A percentile compares a stretch with the other conserved stretches of the same genome.
Conservation (phyloP, 106 monocot genomes). For the Acanthochlamys bracteata region DNA sequence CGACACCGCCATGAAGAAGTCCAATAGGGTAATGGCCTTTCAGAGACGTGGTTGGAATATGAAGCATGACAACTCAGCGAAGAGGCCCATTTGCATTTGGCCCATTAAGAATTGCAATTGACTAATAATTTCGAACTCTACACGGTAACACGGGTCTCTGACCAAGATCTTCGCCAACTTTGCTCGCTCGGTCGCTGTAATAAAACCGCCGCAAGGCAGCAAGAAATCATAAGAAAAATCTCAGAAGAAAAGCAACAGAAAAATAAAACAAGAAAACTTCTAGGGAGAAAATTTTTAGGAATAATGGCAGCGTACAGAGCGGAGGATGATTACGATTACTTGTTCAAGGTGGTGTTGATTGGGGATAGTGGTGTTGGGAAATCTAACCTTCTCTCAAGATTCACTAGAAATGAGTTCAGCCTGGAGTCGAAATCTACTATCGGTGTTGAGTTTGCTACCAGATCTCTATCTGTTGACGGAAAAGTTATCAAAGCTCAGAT, state of each 20-base stretch:
- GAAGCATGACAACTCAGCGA: too few relatives aligned
- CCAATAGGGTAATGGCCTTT: too few relatives aligned
- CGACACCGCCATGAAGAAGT: too few relatives aligned
- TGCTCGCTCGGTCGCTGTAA: too few relatives aligned
- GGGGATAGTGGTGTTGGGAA: conserved; percentile 65
- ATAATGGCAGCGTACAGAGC: conserved; percentile 28
- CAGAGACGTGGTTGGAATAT: too few relatives aligned
- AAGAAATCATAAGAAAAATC: background rate
- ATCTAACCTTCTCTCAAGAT: conserved; percentile 53
- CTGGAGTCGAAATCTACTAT: conserved; percentile 73
- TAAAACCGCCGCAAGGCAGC: too few relatives aligned
- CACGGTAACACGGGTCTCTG: too few relatives aligned
- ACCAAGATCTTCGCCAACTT: too few relatives aligned
- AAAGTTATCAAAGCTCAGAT: conserved; percentile 59
- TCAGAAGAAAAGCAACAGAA: background rate
- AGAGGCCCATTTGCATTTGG: too few relatives aligned
- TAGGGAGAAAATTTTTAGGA: background rate
- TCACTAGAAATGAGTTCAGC: conserved; percentile 65
- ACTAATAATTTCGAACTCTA: too few relatives aligned
- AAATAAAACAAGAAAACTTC: background rate
- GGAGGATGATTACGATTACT: conserved; percentile 64
- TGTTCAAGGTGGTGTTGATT: conserved; percentile 66
- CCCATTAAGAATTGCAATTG: too few relatives aligned
- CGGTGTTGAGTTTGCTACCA: conserved; percentile 65
- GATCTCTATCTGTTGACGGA: conserved; percentile 36